Evolutionary conservation across 768 basidiomycete genomes (phyloP), one percentile per base, ranked within the genome.

Genomic region (Naganishia antarctica): DNA sequence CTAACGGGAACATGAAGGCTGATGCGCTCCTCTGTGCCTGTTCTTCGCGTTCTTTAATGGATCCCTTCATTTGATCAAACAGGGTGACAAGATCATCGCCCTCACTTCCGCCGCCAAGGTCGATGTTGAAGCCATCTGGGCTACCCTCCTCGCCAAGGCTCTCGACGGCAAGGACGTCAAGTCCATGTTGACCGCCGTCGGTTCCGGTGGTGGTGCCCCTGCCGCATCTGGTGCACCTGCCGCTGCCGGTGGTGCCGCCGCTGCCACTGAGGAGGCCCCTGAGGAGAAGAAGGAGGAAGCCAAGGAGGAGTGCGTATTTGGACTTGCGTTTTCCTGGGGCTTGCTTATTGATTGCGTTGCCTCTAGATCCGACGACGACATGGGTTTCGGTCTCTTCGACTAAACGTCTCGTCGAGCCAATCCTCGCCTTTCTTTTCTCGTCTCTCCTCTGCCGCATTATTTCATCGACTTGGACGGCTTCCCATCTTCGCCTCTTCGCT

Each of bases 151-250:
- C 76, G 89, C 94, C 68, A 98, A 96, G 80, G 94, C 96, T 37
- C 86, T 99, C 60, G 92, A 94, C 81, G 94, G 93, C 74, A 96
- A 94, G 84, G 86, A 98, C 81, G 85, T 99, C 74, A 97, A 91
- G 81, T 91, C 93, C 47, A 83, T 98, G 60, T 84, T 99, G 69
- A 88, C 89, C 68, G 94, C 91, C 82, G 91, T 99, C 68, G 93
- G 94, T 68, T 82, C 90, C 62, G 91, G 93, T 67, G 92, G 90
- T 67, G 91, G 86, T 67, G 90, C 86, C 71, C 87, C 90, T 51
- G 88, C 86, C 61, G 85, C 84, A 61, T 83, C 73, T 66, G 83
- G 79, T 57, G 79, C 81, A 21, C 79, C 80, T 50, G 81, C 81
- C 61, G 84, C 82, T 53, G 82, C 81, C 60, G 84, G 79, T 65